These are phyloP conservation scores for Bolboschoenus planiculmis DNA, from an alignment of 176 grass and related monocot species.

Conservation along the genomic window DNA sequence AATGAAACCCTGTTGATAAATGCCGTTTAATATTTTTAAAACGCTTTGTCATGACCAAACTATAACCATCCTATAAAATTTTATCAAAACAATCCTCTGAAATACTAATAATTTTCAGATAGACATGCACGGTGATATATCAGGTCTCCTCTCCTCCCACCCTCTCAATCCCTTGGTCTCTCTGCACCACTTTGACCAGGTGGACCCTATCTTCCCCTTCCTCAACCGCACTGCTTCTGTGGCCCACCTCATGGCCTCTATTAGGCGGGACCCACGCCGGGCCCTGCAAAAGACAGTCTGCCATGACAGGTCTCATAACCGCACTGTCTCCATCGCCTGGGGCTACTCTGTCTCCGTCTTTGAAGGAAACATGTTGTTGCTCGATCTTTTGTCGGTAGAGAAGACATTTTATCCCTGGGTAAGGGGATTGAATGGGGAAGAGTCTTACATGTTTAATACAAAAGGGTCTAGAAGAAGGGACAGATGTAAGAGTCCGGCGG, in stretches of 20 bases:
- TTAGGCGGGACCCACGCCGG: conserved; percentile 52
- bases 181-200: conserved; percentile 75
- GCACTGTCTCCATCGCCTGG: conserved; percentile 68
- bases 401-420: conserved; percentile 74
- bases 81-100: background rate
- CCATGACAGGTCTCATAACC: conserved; percentile 43
- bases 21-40: background rate
- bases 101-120: conserved; percentile 41
- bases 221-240: conserved; percentile 46
- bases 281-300: conserved; percentile 90
- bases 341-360: conserved; percentile 69
- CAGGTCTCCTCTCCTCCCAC: conserved; percentile 69
- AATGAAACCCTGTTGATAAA: background rate
- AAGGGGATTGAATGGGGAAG: conserved; percentile 41
- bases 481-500: conserved; percentile 52
- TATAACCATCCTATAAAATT: background rate
- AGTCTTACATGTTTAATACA: conserved; percentile 65
- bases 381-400: conserved; percentile 65
- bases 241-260: conserved; percentile 48
- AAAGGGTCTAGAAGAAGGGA: conserved; percentile 43
- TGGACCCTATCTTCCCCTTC: conserved; percentile 66
- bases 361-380: conserved; percentile 59
- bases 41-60: background rate
- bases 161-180: conserved; percentile 71
- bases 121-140: conserved; percentile 82